Conservation (phyloP, 805 yeast species). For the Priceomyces castillae region DNA sequence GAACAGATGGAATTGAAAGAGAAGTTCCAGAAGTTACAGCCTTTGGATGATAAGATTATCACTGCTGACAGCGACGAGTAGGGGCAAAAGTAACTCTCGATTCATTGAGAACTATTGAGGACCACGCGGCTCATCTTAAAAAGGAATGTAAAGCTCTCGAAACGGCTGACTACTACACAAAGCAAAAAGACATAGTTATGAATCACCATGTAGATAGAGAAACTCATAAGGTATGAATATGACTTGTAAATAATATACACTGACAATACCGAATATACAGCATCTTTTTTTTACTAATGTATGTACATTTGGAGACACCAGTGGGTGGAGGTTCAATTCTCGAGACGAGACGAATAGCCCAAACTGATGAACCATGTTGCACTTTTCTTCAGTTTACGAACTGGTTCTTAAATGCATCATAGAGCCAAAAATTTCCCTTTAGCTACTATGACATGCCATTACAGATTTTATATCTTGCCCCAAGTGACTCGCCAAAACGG, state of each 20-base stretch:
- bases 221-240: not conserved
- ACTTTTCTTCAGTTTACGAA: constrained; percentile 24
- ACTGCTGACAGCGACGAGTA: constrained; percentile 7
- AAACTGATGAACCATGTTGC: constrained; percentile 49
- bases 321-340: constrained; percentile 22
- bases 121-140: not conserved
- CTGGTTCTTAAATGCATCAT: constrained; percentile 2
- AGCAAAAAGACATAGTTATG: not conserved
- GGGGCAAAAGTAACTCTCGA: not conserved
- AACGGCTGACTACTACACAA: not conserved
- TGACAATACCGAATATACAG: not conserved
- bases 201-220: not conserved
- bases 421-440: constrained; percentile 4
- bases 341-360: constrained; percentile 13
- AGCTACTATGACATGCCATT: constrained; percentile 7
- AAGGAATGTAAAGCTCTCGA: not conserved
- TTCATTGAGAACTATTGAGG: too few relatives aligned
- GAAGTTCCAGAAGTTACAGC: constrained; percentile 59
- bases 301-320: constrained; percentile 52
- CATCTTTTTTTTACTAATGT: constrained; percentile 20
- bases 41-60: constrained; percentile 43
- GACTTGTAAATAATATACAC: constrained; percentile 1
- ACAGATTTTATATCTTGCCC: constrained; percentile 27
- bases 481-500: constrained; percentile 43
- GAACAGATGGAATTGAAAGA: constrained; percentile 59